phyloP scores from a whole-genome alignment of 257 asterid genomes.

The Orobanche coerulescens region DNA sequence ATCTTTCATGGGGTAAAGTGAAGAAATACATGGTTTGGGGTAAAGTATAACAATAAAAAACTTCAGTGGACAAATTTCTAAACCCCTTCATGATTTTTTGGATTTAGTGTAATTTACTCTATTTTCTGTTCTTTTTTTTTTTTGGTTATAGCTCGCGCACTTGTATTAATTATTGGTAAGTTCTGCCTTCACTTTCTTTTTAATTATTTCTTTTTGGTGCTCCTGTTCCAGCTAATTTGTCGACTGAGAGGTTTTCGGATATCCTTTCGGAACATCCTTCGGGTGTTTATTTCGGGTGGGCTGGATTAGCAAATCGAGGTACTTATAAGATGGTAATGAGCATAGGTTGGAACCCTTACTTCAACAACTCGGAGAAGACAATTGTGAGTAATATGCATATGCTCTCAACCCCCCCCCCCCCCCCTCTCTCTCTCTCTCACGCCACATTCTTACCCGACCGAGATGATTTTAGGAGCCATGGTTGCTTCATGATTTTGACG shows the following conservation, averaged over 20 bases:
- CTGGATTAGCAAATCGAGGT: slow-evolving; percentile 53
- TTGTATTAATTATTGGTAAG: too few species aligned
- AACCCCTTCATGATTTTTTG: too few species aligned
- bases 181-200: not conserved
- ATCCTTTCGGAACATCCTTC: slow-evolving; percentile 75
- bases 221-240: slow-evolving; percentile 70
- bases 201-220: slow-evolving; percentile 8
- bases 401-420: not conserved
- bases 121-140: too few species aligned
- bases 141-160: too few species aligned
- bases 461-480: slow-evolving; percentile 70
- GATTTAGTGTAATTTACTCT: too few species aligned
- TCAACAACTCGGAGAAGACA: slow-evolving; percentile 83
- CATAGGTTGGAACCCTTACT: slow-evolving; percentile 94
- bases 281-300: slow-evolving; percentile 94
- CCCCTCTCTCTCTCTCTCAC: not conserved
- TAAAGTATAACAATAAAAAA: too few species aligned
- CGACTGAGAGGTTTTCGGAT: slow-evolving; percentile 55
- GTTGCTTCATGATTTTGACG: slow-evolving; percentile 81
- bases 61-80: too few species aligned
- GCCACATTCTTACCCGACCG: slow-evolving; percentile 1
- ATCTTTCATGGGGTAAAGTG: too few species aligned
- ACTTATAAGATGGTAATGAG: slow-evolving; percentile 95
- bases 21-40: too few species aligned
- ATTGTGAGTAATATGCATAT: slow-evolving; percentile 50